phyloP scores from a whole-genome alignment of 164 flowering plant genomes.

The Sedum album region DNA sequence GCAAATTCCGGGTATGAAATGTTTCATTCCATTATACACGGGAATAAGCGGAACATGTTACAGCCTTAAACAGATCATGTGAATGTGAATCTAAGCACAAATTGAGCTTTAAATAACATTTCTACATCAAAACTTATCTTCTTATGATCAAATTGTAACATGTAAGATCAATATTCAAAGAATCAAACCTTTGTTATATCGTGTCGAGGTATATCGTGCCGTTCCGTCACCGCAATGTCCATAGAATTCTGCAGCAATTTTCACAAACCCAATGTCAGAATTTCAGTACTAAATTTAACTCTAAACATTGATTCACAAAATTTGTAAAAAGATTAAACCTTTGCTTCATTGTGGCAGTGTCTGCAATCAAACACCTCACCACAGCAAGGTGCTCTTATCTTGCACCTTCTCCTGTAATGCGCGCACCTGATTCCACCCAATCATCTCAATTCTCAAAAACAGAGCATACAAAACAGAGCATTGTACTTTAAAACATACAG shows the following conservation, averaged over 20 bases:
- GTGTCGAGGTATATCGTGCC: constrained; percentile 82
- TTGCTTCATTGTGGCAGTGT: constrained; percentile 90
- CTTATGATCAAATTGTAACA: too few species aligned
- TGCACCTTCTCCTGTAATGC: constrained; percentile 79
- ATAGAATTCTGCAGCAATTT: constrained; percentile 45
- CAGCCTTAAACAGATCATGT: background rate
- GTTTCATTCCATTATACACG: background rate
- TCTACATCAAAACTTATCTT: background rate
- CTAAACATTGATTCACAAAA: background rate
- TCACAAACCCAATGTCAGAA: background rate
- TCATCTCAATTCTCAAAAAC: background rate
- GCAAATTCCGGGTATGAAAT: background rate
- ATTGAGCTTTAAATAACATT: background rate
- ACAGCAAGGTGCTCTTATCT: constrained; percentile 88
- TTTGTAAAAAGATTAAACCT: constrained; percentile 26
- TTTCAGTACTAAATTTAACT: background rate
- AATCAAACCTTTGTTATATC: constrained; percentile 51
- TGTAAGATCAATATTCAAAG: too few species aligned
- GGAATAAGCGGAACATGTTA: background rate
- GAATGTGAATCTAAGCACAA: background rate
- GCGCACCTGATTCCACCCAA: constrained; percentile 35
- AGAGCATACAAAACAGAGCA: background rate
- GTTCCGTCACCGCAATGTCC: constrained; percentile 40
- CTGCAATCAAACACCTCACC: constrained; percentile 77
- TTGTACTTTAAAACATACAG: background rate